Evolutionary conservation across 768 basidiomycete genomes (phyloP), one percentile per base, ranked within the genome.

Genomic region (Trametes punicea): DNA sequence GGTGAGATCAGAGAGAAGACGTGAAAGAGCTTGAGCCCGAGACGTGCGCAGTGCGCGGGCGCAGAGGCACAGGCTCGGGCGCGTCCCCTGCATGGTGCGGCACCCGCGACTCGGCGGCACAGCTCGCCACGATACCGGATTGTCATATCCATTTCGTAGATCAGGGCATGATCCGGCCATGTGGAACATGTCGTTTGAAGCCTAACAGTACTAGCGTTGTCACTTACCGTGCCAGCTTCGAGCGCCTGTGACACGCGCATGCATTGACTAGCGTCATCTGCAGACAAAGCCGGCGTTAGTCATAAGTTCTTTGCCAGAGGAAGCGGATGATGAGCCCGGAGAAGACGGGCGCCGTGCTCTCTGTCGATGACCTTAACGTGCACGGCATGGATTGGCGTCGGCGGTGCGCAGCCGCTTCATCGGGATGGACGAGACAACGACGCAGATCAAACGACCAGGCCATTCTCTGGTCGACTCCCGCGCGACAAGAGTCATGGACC

Each of bases 181-280:
- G 30, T 25, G 55, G 30, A 10, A n/a, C n/a, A n/a, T n/a, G n/a
- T n/a, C n/a, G n/a, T n/a, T n/a, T n/a, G 41, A 36, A 36, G 25
- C 31, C 34, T 21, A 47, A 47, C n/a, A n/a, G n/a, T 23, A 18
- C 20, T 23, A 34, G 38, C 23, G n/a, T n/a, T 4, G 18, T 4
- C 38, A 68, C 83, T 72, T 69, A 90, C 90, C 25, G 90, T 95
- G 60, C 95, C 95, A 20, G 93, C 91, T 65, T 96, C 87, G 50
- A 98, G 76, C 40, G 85, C 85, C 36, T 82, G 82, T 13, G 94
- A 86, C 33, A 97, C 92, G 36, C 91, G 79, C 82, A 93, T 90
- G 66, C 92, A 94, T 69, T 95, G 90, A 64, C 81, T 83, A 45
- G 90, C 87, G 73, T 98, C 90, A 66, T 75, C 87, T 83, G 60